phyloP scores from a whole-genome alignment of 768 basidiomycete genomes.

The Pholiota microspora region DNA sequence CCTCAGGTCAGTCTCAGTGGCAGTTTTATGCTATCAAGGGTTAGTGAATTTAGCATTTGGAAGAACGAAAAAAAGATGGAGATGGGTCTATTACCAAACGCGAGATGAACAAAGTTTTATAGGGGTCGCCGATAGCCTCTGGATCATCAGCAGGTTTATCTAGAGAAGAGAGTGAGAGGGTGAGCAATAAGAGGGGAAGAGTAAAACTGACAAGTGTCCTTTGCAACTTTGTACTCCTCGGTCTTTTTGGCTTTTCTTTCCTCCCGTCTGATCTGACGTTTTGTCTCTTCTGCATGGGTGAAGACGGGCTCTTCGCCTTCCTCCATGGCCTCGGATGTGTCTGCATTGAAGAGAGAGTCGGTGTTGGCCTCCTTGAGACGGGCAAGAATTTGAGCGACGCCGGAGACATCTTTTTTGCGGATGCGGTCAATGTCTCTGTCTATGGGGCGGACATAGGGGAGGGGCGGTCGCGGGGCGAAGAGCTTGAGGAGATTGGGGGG shows the following conservation, averaged over 20 bases:
- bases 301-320: slow-evolving; percentile 82
- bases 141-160: slow-evolving; percentile 92
- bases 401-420: slow-evolving; percentile 62
- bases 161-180: slow-evolving; percentile 29
- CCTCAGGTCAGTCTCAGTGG: slow-evolving; percentile 88
- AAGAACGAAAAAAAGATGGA: neutral
- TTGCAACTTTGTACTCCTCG: slow-evolving; percentile 76
- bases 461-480: slow-evolving; percentile 89
- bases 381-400: slow-evolving; percentile 74
- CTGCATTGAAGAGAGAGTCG: slow-evolving; percentile 57
- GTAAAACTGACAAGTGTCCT: slow-evolving; percentile 73
- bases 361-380: slow-evolving; percentile 79
- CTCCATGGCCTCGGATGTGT: slow-evolving; percentile 67
- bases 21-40: slow-evolving; percentile 77
- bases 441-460: slow-evolving; percentile 83
- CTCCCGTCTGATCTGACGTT: slow-evolving; percentile 74
- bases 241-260: slow-evolving; percentile 73
- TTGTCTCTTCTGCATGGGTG: slow-evolving; percentile 81
- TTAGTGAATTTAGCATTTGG: slow-evolving; percentile 9
- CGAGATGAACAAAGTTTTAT: slow-evolving; percentile 97
- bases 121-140: slow-evolving; percentile 93
- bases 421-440: slow-evolving; percentile 82
- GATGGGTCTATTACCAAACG: slow-evolving; percentile 61
- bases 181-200: slow-evolving; percentile 2
- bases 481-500: slow-evolving; percentile 96